These are phyloP conservation scores for Calendula officinalis DNA, from an alignment of 129 eudicot genomes.

Conservation along the genomic window DNA sequence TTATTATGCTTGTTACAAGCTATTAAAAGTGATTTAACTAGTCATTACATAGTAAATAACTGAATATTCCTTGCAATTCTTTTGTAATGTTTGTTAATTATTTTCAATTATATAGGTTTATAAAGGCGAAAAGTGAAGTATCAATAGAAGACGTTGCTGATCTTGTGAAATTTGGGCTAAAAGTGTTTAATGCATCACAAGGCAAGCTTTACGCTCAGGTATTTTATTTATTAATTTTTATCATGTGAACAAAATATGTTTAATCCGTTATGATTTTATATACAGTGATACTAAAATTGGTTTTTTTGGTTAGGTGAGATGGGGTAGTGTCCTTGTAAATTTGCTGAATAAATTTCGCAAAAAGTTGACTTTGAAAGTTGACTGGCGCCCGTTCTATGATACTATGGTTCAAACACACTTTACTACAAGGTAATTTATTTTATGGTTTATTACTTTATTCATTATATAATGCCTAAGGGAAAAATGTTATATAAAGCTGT, in stretches of 20 bases:
- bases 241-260: background rate
- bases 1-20: slow-evolving; percentile 11
- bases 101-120: slow-evolving; percentile 48
- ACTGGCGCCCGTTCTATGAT: slow-evolving; percentile 93
- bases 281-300: slow-evolving; percentile 10
- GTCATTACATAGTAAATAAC: background rate
- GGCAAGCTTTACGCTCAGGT: slow-evolving; percentile 92
- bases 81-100: slow-evolving; percentile 16
- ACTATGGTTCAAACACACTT: slow-evolving; percentile 82
- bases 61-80: slow-evolving; percentile 21
- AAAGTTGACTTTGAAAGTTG: slow-evolving; percentile 72
- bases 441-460: background rate
- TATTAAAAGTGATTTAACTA: background rate
- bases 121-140: slow-evolving; percentile 93
- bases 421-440: slow-evolving; percentile 56
- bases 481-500: too few species aligned
- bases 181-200: slow-evolving; percentile 64
- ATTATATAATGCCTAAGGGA: background rate
- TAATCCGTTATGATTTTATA: background rate
- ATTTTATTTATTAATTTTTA: background rate
- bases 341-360: slow-evolving; percentile 77
- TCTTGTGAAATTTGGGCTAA: slow-evolving; percentile 61
- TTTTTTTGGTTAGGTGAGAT: slow-evolving; percentile 67
- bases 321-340: slow-evolving; percentile 79
- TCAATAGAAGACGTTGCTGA: slow-evolving; percentile 69